phyloP scores from a whole-genome alignment of 352 stramenopile genomes.

The Phytophthora pisi region DNA sequence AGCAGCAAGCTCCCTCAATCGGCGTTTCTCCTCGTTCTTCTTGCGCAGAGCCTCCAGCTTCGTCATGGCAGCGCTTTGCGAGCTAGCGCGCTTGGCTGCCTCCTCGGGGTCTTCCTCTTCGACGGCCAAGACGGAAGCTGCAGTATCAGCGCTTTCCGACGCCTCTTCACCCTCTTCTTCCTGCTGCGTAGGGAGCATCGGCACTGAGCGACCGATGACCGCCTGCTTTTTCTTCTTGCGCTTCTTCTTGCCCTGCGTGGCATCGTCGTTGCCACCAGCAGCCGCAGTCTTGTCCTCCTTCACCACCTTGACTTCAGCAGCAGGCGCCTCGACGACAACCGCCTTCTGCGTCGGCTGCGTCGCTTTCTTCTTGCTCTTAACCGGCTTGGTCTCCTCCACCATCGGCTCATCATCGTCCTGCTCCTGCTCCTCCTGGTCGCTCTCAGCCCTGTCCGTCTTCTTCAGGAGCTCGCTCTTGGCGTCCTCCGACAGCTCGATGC shows the following conservation, averaged over 20 bases:
- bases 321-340: not conserved
- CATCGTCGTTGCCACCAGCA: not conserved
- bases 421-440: slow-evolving; percentile 15
- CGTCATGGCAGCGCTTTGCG: slow-evolving; percentile 73
- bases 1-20: slow-evolving; percentile 38
- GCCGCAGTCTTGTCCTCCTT: not conserved
- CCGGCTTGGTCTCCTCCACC: slow-evolving; percentile 21
- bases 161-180: not conserved
- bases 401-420: slow-evolving; percentile 28
- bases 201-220: slow-evolving; percentile 29
- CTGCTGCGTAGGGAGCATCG: slow-evolving; percentile 28
- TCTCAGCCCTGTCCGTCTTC: slow-evolving; percentile 33
- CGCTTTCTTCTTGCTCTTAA: slow-evolving; percentile 27
- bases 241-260: slow-evolving; percentile 30
- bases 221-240: slow-evolving; percentile 39
- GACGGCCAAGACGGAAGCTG: slow-evolving; percentile 8
- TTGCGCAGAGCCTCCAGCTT: slow-evolving; percentile 68
- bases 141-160: not conserved
- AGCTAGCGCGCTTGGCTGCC: slow-evolving; percentile 34
- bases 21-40: slow-evolving; percentile 84
- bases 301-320: slow-evolving; percentile 1
- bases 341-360: slow-evolving; percentile 21
- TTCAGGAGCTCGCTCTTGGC: slow-evolving; percentile 68
- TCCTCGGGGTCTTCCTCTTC: slow-evolving; percentile 26
- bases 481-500: slow-evolving; percentile 56